Base-by-base conservation (phyloP, 2,329 filamentous ascomycete genomes). In the Tolypocladium album region DNA sequence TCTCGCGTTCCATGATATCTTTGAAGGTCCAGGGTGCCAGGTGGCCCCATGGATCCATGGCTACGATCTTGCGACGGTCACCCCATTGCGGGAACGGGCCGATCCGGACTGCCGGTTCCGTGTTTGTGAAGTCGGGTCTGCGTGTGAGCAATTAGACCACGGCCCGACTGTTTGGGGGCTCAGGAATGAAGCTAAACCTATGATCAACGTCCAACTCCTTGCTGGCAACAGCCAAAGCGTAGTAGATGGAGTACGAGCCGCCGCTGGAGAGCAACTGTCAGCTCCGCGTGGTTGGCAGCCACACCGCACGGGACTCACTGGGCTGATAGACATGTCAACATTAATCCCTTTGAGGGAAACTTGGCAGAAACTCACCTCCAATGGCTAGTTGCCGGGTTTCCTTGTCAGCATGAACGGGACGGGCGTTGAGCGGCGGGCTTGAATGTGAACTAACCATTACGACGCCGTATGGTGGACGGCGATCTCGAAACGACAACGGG, bases 31-130 rank as follows among this genome's bases (percentile, higher is more conserved):
- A 92, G 11, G 90, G 90, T 11, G 88, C 84, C 62, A 96, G 78
- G 76, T 97, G 94, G 8, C 94, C 93, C 72, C 88, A 90, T 0
- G 93, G 93, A 71, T 97, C 94, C 91, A 99, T 96, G 22, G 93
- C 90, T 17, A 97, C 93, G 64, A 99, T 97, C 79, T 97, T 97
- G 74, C 90, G 91, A 68, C 83, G 84, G 70, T 96, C 90, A 34
- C 83, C 84, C 93, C 93, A 99, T 75, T 94, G 86, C 9, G 90
- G 87, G 67, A 96, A 96, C 9, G 90, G 92, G 0, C 92, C 92
- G 70, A 97, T 90, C 58, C 88, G 84, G 27, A 86, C 90, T n/a
- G 92, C 92, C 15, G 94, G 94, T 72, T 97, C 90, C 12, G 92
- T 96, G 73, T 97, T 78, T 64, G 79, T 85, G 66, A 82, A 85